Conservation (phyloP, 2,329 filamentous ascomycete species). For the Aureobasidium sp. region DNA sequence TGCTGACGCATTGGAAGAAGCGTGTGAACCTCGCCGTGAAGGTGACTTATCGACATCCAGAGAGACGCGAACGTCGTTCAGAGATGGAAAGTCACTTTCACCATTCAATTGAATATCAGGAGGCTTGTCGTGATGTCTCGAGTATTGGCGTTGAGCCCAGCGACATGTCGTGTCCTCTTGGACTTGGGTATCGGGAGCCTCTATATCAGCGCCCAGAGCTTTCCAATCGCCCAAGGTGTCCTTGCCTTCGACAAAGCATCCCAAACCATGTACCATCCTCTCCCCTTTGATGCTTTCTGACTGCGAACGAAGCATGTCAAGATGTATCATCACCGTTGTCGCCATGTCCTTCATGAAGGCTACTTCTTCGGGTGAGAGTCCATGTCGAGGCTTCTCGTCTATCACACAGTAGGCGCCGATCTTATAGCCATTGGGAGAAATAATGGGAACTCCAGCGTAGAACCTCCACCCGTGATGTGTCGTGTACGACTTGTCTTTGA, state of each 20-base stretch:
- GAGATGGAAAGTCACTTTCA: neutral
- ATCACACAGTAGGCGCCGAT: constrained; percentile 29
- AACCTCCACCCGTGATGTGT: constrained; percentile 25
- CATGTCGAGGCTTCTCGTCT: constrained; percentile 23
- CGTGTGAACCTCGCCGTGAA: neutral
- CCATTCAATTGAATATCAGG: neutral
- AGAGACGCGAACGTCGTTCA: neutral
- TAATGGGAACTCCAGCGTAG: constrained; percentile 31
- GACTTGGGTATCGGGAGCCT: neutral
- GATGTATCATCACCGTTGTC: constrained; percentile 25
- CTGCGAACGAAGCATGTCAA: constrained; percentile 30
- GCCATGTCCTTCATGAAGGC: constrained; percentile 28
- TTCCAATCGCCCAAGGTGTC: constrained; percentile 11
- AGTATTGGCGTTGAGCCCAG: too few relatives aligned
- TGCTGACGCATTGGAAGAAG: neutral
- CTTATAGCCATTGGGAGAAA: constrained; percentile 27
- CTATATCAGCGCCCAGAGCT: neutral
- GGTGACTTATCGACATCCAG: constrained; percentile 1
- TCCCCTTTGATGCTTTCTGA: constrained; percentile 25
- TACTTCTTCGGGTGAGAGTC: constrained; percentile 19
- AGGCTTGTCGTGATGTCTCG: too few relatives aligned
- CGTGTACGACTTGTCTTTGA: constrained; percentile 27
- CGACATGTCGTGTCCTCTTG: too few relatives aligned
- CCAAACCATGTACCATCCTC: constrained; percentile 21
- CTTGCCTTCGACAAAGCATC: constrained; percentile 21